Percentiles rank a stretch among this genome's conserved stretches.
Evolutionary conservation across 73 alveolate species (phyloP).

Genomic region (Paramecium tetraurelia): DNA sequence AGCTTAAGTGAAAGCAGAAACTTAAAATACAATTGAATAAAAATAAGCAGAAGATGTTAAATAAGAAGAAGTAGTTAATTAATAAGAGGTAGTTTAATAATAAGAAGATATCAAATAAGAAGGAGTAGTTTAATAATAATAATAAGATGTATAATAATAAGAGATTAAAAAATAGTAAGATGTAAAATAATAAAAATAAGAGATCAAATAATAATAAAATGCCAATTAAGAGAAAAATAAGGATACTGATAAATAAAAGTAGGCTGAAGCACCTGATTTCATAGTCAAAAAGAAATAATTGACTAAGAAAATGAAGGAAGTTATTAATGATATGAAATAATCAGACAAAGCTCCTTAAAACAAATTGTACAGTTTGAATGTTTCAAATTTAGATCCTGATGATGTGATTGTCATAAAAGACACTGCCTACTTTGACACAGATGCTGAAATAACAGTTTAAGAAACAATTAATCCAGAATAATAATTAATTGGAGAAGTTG

Average conservation of each 20-base stretch:
- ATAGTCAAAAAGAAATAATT: not conserved
- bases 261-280: not conserved
- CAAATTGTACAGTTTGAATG: not conserved
- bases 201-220: not conserved
- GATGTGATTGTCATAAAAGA: not conserved
- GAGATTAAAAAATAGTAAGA: not conserved
- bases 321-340: not conserved
- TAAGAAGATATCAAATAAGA: not conserved
- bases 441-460: not conserved
- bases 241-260: not conserved
- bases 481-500: not conserved
- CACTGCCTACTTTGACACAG: not conserved
- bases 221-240: not conserved
- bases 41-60: not conserved
- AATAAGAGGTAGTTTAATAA: not conserved
- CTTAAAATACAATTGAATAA: not conserved
- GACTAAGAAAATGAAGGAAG: not conserved
- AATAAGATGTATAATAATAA: not conserved
- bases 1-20: not conserved
- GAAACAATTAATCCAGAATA: not conserved
- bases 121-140: not conserved
- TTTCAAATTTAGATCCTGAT: not conserved
- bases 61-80: not conserved
- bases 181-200: not conserved
- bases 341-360: not conserved